Conservation (phyloP, 1,284 basidiomycete genomes). For the Rhodotorula sp. region DNA sequence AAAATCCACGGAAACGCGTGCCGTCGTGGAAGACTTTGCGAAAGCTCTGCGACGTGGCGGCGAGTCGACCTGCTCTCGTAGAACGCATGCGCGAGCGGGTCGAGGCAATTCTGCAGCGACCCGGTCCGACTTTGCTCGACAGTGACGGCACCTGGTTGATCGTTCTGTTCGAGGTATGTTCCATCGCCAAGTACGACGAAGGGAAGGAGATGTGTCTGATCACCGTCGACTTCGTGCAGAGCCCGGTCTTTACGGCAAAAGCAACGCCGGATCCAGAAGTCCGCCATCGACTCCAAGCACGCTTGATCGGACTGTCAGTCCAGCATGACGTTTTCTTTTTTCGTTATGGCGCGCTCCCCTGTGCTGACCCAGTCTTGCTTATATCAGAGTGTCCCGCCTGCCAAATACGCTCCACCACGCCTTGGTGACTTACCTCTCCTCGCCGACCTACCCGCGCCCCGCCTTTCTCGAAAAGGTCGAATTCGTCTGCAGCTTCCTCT, state of each 20-base stretch:
- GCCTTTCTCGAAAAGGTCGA: constrained; percentile 24
- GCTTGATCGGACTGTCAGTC: constrained; percentile 32
- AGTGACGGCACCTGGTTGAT: constrained; percentile 29
- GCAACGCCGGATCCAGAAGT: not conserved
- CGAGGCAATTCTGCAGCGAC: constrained; percentile 24
- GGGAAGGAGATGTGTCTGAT: no score
- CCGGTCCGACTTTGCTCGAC: constrained; percentile 15
- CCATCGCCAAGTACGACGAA: no score
- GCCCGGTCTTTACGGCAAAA: constrained; percentile 9
- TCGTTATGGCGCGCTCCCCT: not conserved
- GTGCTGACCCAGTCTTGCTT: not conserved
- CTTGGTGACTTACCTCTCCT: constrained; percentile 27
- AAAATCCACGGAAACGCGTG: not conserved
- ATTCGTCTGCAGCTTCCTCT: constrained; percentile 19
- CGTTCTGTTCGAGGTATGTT: constrained; percentile 24
- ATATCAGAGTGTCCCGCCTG: constrained; percentile 26
- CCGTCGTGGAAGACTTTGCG: constrained; percentile 8
- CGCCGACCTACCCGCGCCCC: constrained; percentile 8
- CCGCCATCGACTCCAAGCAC: constrained; percentile 10
- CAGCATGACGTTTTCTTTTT: not conserved
- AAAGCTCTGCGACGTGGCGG: constrained; percentile 7
- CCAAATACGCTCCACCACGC: constrained; percentile 22
- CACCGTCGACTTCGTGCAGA: not conserved
- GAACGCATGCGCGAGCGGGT: constrained; percentile 21
- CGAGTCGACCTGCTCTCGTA: constrained; percentile 2